These are phyloP conservation scores for Saitoella complicata DNA, from an alignment of 805 yeast genomes.

Conservation along the genomic window DNA sequence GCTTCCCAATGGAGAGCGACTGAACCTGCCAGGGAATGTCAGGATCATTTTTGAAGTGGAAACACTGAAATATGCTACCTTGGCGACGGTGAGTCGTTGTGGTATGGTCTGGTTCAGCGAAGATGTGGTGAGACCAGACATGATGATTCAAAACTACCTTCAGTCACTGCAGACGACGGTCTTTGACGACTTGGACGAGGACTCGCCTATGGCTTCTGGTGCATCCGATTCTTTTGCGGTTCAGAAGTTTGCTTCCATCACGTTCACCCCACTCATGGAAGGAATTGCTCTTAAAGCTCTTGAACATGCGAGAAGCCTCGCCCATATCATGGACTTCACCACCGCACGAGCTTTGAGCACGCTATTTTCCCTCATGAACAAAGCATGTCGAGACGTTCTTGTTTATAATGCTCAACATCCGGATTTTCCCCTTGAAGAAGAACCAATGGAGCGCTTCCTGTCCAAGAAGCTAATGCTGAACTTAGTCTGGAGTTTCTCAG, in stretches of 20 bases:
- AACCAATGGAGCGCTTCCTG: slow-evolving; percentile 16
- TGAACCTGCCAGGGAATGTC: slow-evolving; percentile 47
- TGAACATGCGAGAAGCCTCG: background rate
- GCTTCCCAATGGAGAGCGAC: slow-evolving; percentile 76
- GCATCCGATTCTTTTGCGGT: too few relatives aligned
- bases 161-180: slow-evolving; percentile 4
- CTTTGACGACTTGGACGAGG: slow-evolving; percentile 14
- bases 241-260: too few relatives aligned
- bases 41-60: slow-evolving; percentile 66
- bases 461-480: slow-evolving; percentile 19
- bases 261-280: too few relatives aligned
- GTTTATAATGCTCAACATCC: slow-evolving; percentile 13
- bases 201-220: background rate
- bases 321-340: slow-evolving; percentile 40
- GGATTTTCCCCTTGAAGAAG: slow-evolving; percentile 14
- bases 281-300: too few relatives aligned
- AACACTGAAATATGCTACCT: slow-evolving; percentile 49
- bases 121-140: slow-evolving; percentile 13
- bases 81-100: slow-evolving; percentile 86
- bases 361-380: slow-evolving; percentile 26
- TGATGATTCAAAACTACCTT: slow-evolving; percentile 16
- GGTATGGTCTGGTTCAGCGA: slow-evolving; percentile 68
- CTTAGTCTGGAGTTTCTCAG: slow-evolving; percentile 48
- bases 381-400: slow-evolving; percentile 22
- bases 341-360: slow-evolving; percentile 25